A percentile compares a stretch with the other conserved stretches of the same genome.
Conservation (phyloP, 495 filamentous ascomycete species). For the Mytilinidion resinicola region DNA sequence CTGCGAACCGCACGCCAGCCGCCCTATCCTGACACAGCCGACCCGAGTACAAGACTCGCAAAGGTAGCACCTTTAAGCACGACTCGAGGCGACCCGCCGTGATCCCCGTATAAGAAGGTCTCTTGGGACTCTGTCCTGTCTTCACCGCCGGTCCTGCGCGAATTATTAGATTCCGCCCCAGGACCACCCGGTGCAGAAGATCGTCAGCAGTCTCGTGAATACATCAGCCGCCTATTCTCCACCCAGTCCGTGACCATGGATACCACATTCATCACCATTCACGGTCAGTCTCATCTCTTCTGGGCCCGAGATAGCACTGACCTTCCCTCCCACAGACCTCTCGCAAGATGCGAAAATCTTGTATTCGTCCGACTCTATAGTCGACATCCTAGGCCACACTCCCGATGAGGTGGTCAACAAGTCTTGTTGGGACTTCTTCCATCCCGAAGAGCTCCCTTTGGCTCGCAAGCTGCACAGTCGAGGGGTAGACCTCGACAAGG, state of each 20-base stretch:
- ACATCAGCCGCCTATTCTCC: too few species aligned
- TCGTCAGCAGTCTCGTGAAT: background rate
- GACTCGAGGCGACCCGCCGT: background rate
- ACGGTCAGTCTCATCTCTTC: constrained; percentile 51
- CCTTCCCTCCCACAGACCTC: constrained; percentile 50
- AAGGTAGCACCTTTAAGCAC: constrained; percentile 5
- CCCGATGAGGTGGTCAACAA: constrained; percentile 68
- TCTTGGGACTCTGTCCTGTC: background rate
- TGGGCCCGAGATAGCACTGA: constrained; percentile 2
- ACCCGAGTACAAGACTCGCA: constrained; percentile 2
- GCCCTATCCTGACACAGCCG: constrained; percentile 6
- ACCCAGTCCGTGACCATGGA: constrained; percentile 51
- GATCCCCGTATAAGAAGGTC: background rate
- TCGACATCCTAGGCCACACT: constrained; percentile 74
- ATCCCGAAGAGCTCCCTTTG: constrained; percentile 72
- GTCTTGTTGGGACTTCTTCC: constrained; percentile 83
- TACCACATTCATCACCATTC: constrained; percentile 89
- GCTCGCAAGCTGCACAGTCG: constrained; percentile 66
- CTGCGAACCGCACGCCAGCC: background rate
- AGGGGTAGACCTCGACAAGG: constrained; percentile 74
- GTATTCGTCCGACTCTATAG: constrained; percentile 76
- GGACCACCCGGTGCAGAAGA: constrained; percentile 3
- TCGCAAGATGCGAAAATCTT: constrained; percentile 71
- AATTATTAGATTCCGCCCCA: constrained; percentile 26
- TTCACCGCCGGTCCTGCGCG: constrained; percentile 21